Conservation (phyloP, 148 eudicot species). For the Bassia scoparia region DNA sequence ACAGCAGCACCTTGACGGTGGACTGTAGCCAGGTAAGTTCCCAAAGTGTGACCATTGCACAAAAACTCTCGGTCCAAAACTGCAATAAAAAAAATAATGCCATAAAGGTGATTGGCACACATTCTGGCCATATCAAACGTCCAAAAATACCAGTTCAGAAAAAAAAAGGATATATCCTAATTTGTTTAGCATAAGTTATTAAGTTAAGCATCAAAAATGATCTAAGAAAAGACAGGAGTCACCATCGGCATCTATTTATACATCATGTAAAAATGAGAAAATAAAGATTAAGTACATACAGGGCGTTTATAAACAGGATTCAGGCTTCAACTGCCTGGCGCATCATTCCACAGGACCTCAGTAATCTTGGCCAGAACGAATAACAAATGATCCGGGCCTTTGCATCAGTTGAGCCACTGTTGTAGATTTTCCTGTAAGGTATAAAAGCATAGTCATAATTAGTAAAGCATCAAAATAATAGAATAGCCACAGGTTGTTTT, state of each 20-base stretch:
- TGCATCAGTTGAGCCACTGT: conserved; percentile 85
- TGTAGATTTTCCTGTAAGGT: conserved; percentile 77
- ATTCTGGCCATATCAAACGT: not conserved
- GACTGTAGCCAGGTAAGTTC: conserved; percentile 89
- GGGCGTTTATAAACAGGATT: conserved; percentile 75
- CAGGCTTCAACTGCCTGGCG: conserved; percentile 88
- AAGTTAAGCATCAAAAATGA: no score
- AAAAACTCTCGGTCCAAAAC: conserved; percentile 88
- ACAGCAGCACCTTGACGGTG: conserved; percentile 94
- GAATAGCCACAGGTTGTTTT: not conserved
- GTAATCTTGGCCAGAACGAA: conserved; percentile 83
- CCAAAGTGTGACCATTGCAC: conserved; percentile 96
- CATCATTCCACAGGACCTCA: conserved; percentile 94
- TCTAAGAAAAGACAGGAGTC: no score
- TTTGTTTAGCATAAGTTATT: not conserved
- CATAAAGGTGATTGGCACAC: not conserved
- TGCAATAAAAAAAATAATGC: conserved; percentile 28
- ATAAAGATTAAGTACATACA: conserved; percentile 40
- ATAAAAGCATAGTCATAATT: not conserved
- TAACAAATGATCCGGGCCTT: conserved; percentile 97
- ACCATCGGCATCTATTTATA: not conserved
- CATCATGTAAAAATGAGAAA: not conserved
- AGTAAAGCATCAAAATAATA: not conserved
- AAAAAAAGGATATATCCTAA: not conserved
- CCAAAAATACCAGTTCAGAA: not conserved